Evolutionary conservation across 1,284 basidiomycete species (phyloP).

Genomic region (Grifola frondosa): DNA sequence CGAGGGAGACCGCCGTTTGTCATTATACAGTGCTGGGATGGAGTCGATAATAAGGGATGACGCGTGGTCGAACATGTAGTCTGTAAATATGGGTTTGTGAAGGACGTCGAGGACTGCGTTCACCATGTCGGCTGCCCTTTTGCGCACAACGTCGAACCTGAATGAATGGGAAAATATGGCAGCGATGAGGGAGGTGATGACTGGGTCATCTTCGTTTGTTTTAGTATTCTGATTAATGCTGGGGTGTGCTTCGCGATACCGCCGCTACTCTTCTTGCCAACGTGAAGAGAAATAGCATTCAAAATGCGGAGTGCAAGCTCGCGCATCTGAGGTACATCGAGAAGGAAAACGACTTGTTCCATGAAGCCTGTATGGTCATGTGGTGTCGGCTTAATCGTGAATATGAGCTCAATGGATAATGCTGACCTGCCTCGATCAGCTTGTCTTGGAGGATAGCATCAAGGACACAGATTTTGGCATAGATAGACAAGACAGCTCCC

Average conservation of each 20-base stretch:
- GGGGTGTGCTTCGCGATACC: constrained; percentile 1
- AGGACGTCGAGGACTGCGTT: constrained; percentile 8
- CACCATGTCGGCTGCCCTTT: background rate
- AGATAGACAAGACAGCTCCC: constrained; percentile 53
- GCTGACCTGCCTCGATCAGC: constrained; percentile 45
- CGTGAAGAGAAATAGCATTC: background rate
- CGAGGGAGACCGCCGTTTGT: constrained; percentile 4
- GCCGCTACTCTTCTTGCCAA: background rate
- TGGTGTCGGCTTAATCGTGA: background rate
- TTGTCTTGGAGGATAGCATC: constrained; percentile 52
- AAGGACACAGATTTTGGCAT: constrained; percentile 48
- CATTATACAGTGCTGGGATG: background rate
- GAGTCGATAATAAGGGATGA: constrained; percentile 1
- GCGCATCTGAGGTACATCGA: constrained; percentile 1
- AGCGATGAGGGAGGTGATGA: constrained; percentile 1
- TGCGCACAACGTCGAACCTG: background rate
- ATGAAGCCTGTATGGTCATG: constrained; percentile 6
- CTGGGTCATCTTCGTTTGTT: constrained; percentile 8
- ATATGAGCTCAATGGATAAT: background rate
- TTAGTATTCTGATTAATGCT: background rate
- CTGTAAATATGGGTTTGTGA: background rate
- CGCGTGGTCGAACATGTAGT: constrained; percentile 9
- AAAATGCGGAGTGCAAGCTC: constrained; percentile 7
- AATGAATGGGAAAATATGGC: constrained; percentile 8
- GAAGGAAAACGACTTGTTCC: constrained; percentile 5